Conservation (phyloP, 2,329 filamentous ascomycete genomes). For the Penicillium sp. region DNA sequence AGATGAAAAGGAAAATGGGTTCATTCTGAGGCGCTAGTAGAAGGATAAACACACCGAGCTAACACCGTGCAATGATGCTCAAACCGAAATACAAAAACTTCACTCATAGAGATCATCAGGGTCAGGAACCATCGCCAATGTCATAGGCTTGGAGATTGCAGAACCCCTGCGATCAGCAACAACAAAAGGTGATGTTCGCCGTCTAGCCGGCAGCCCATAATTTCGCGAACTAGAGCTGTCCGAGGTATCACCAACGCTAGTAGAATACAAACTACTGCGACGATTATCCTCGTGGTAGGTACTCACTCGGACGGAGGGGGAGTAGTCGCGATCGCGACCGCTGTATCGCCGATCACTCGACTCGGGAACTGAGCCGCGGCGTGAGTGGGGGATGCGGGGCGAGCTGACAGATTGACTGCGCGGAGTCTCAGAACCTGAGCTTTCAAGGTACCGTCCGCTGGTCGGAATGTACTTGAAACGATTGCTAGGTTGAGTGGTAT, state of each 20-base stretch:
- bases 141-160: constrained; percentile 24
- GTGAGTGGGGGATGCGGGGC: constrained; percentile 1
- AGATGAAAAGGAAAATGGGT: background rate
- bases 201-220: constrained; percentile 14
- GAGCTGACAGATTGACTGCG: constrained; percentile 21
- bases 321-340: background rate
- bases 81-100: background rate
- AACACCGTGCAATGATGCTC: constrained; percentile 5
- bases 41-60: background rate
- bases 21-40: background rate
- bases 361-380: constrained; percentile 15
- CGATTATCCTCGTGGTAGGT: constrained; percentile 14
- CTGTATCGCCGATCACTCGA: constrained; percentile 3
- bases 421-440: constrained; percentile 9
- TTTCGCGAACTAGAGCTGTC: constrained; percentile 12
- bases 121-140: constrained; percentile 38
- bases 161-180: constrained; percentile 24
- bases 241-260: constrained; percentile 11
- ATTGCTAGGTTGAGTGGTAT: constrained; percentile 5
- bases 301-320: background rate
- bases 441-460: constrained; percentile 24
- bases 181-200: constrained; percentile 17
- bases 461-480: constrained; percentile 37
- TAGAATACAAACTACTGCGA: constrained; percentile 13
- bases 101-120: constrained; percentile 38